Evolutionary conservation across 1,284 basidiomycete species (phyloP), one percentile per base, ranked within the genome.

Genomic region (Meripilus lineatus): DNA sequence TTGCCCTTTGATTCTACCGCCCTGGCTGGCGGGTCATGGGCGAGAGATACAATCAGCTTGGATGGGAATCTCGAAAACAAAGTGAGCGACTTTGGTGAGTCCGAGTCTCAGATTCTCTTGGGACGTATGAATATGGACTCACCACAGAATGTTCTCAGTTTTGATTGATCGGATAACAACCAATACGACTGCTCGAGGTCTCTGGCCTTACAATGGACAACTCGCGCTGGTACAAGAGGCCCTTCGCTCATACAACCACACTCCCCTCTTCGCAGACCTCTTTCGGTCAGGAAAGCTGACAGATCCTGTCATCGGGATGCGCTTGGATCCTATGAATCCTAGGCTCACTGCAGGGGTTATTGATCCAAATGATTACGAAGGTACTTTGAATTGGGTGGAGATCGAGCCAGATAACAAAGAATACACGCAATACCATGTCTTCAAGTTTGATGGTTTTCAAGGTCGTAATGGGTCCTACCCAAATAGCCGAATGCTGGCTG

Each of bases 391-490:
- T 15, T 44, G 42, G 42, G 42, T 44, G 35, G 23, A 24, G 26
- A 17, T 44, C 3, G 42, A 44, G 15, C 11, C 13, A 6, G 22
- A 44, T 21, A 13, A 37, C 8, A 11, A 10, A 17, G 42, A 36
- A 4, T 35, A 30, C 17, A 37, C 5, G 10, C 13, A 37, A 22
- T 44, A 38, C 26, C 37, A 44, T 38, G n/a, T 30, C 7, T 38
- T 44, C 42, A 37, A 44, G 23, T 21, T 44, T 13, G 42, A 44
- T 44, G 42, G 42, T 10, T 24, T 44, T 10, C 14, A 20, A 11
- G 42, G 42, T 3, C 34, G 42, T n/a, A 44, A 44, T 38, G 42
- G 42, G 14, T 37, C 34, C 15, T 28, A 38, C 6, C 42, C 42
- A 18, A 38, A 25, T 22, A 36, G 35, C 14, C 25, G 34, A 15